Evolutionary conservation across 192 early-diverging fungal species (phyloP), one percentile per base, ranked within the genome.

Genomic region (Coemansia sp.): DNA sequence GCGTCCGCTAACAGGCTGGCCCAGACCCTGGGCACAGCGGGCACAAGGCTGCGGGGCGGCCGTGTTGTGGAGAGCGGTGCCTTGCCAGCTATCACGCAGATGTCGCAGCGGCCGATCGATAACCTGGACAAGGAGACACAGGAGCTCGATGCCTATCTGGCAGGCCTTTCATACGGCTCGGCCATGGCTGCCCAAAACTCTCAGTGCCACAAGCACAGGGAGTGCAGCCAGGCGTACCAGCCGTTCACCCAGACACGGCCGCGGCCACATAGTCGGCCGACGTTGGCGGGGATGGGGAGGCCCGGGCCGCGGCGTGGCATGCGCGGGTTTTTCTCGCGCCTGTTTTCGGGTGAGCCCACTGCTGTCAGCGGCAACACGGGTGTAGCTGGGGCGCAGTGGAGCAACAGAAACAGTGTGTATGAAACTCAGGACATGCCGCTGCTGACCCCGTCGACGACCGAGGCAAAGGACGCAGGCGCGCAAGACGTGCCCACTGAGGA

Each of bases 41-140:
- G 42, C 4, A 41, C 39, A 23, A 37, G 45, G 32, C 36, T 46
- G 37, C 24, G 67, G 35, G 37, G 30, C 41, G 67, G 60, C 1
- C 69, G 69, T 5, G n/a, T n/a, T n/a, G 35, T 65, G n/a, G 69
- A 72, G 54, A 72, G 69, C 50, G 69, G 69, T 8, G 69, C 69
- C 5, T 42, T 72, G 39, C 62, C 53, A 28, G 15, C 19, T 11
- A 11, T 32, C 5, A 11, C 11, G 18, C 38, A 35, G 15, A 56
- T 20, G 22, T 3, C 39, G 37, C 37, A 33, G 30, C 52, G 44
- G 26, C 55, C 49, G 11, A 30, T 60, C 8, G 58, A 56, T 9
- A 50, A 52, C 19, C 55, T 69, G 20, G 67, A 70, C 60, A 58
- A 50, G 11, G 71, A 67, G 36, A 58, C 55, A 5, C 71, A 58